Evolutionary conservation across 345 rosid species (phyloP).

Genomic region (Populus davidiana): DNA sequence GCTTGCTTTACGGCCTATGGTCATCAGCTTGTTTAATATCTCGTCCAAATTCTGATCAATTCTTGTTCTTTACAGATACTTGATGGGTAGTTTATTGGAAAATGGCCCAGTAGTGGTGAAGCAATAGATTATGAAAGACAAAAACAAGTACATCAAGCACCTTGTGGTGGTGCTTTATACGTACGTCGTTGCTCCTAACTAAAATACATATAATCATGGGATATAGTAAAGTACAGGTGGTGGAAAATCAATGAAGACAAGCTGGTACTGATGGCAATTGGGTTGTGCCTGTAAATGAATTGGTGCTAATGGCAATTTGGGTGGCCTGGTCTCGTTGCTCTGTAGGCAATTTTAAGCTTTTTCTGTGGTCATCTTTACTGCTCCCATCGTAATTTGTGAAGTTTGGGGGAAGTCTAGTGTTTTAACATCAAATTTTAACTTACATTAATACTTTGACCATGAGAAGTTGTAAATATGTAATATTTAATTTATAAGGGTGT

Average conservation of each 20-base stretch:
- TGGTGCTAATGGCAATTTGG: neutral
- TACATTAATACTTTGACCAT: neutral
- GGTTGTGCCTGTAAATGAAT: too few relatives aligned
- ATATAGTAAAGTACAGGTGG: neutral
- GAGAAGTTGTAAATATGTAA: too few relatives aligned
- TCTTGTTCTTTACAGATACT: constrained; percentile 44
- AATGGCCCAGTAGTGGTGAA: constrained; percentile 67
- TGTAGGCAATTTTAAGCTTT: neutral
- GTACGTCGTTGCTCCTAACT: constrained; percentile 49
- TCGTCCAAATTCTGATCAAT: constrained; percentile 2
- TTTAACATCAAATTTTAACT: neutral
- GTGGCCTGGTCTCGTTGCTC: neutral
- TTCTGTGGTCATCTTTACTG: neutral
- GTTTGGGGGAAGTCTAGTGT: neutral
- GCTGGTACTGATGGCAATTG: too few relatives aligned
- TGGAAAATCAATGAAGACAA: neutral
- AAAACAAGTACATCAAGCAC: constrained; percentile 34
- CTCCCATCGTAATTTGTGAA: neutral
- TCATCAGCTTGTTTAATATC: neutral
- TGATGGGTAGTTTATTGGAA: constrained; percentile 59
- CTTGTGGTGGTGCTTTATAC: constrained; percentile 20
- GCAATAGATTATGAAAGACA: constrained; percentile 44
- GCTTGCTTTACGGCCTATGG: neutral
- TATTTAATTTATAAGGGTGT: too few relatives aligned
- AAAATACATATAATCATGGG: neutral